Percentiles rank a stretch among this genome's conserved stretches.
Evolutionary conservation across 345 rosid species (phyloP).

Genomic region (Salix caprea): DNA sequence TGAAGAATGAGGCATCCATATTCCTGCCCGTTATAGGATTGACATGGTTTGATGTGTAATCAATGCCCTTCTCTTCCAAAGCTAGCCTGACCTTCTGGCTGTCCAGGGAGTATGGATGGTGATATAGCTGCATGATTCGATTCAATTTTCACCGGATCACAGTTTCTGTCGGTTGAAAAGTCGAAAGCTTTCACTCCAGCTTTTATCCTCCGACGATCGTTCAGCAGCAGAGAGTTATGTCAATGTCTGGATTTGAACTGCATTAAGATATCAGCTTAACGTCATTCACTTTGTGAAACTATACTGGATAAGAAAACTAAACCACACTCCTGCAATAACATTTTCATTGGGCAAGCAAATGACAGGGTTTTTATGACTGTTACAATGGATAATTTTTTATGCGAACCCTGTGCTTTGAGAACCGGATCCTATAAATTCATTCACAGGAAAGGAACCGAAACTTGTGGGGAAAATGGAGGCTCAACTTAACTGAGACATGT

Average conservation of each 20-base stretch:
- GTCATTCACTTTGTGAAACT: not conserved
- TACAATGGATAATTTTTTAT: too few relatives aligned
- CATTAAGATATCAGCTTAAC: not conserved
- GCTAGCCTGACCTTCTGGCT: slow-evolving; percentile 85
- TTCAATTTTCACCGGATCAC: not conserved
- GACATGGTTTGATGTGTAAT: slow-evolving; percentile 84
- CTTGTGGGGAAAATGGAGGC: too few relatives aligned
- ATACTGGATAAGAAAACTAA: too few relatives aligned
- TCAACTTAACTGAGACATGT: too few relatives aligned
- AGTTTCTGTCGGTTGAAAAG: not conserved
- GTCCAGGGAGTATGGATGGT: slow-evolving; percentile 81
- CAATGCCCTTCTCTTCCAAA: slow-evolving; percentile 87
- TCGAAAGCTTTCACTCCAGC: not conserved
- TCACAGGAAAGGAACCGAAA: too few relatives aligned
- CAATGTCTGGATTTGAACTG: not conserved
- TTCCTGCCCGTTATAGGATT: slow-evolving; percentile 78
- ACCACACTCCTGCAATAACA: too few relatives aligned
- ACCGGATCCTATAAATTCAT: too few relatives aligned
- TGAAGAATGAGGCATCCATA: slow-evolving; percentile 76
- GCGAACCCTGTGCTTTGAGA: too few relatives aligned
- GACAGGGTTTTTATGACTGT: too few relatives aligned
- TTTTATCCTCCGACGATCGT: not conserved
- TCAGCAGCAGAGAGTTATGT: not conserved
- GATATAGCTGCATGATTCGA: slow-evolving; percentile 80
- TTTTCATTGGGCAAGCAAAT: too few relatives aligned